Conservation (phyloP, 768 basidiomycete genomes). For the Lactarius hatsudake region DNA sequence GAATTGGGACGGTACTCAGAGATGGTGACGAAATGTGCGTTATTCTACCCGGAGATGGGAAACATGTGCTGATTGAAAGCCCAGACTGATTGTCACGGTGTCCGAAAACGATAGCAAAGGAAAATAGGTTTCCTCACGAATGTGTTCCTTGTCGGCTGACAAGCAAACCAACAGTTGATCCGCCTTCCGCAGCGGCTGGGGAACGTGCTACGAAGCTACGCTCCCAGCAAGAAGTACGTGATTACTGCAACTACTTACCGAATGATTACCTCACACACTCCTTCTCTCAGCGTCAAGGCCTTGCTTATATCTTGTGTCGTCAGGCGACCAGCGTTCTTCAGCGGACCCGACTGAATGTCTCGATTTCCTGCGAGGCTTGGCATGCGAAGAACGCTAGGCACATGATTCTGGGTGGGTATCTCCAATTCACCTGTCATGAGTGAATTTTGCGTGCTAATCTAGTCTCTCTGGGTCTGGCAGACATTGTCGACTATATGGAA, state of each 20-base stretch:
- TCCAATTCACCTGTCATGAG: not conserved
- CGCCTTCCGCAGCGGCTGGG: constrained; percentile 61
- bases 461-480: constrained; percentile 34
- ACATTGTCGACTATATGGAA: constrained; percentile 82
- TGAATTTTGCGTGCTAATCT: not conserved
- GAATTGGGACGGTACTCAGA: constrained; percentile 90
- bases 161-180: constrained; percentile 50
- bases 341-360: constrained; percentile 84
- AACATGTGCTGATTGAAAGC: constrained; percentile 14
- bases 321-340: constrained; percentile 89
- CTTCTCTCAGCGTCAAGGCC: constrained; percentile 68
- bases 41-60: not conserved
- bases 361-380: constrained; percentile 90
- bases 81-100: constrained; percentile 79
- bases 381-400: constrained; percentile 94
- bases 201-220: constrained; percentile 79
- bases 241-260: constrained; percentile 12
- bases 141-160: constrained; percentile 2
- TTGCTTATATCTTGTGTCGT: constrained; percentile 83
- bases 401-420: constrained; percentile 77
- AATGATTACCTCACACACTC: not conserved
- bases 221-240: constrained; percentile 84
- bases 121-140: constrained; percentile 36
- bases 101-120: constrained; percentile 91
- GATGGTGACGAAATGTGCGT: constrained; percentile 88